Base-by-base conservation (phyloP, 73 alveolate genomes). In the Paramecium pentaurelia region DNA sequence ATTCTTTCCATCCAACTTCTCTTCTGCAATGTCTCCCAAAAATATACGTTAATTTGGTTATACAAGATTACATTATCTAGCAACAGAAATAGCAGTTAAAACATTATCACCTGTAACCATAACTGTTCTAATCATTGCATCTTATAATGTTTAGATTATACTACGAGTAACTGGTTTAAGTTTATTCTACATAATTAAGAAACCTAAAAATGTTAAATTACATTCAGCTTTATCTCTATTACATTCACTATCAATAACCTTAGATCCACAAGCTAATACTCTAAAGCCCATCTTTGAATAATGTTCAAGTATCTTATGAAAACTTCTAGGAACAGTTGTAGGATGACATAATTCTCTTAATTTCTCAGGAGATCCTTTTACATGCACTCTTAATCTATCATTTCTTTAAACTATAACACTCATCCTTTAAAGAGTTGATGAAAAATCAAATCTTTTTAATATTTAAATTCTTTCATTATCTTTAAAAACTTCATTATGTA, bases 91-190 rank as follows among this genome's bases (percentile, higher is more conserved):
- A 8, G 99, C 99, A 16, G 99, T 98, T 60, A 96, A 92, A 51
- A 96, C 94, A 92, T 98, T 98, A 95, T 98, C 99, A 71, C 99
- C 99, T 34, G 99, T 98, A 1, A 99, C 99, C 98, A 98, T 97
- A 25, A 96, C 96, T 86, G 98, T 96, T 86, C 98, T 89, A 22
- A 98, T 94, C 38, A 96, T 95, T 11, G 99, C 99, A 44, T 86
- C 71, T 64, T 92, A 93, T 36, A 98, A 93, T 20, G 95, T 92
- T 87, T 90, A 54, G 18, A 98, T 93, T 44, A 97, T 88, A 36
- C 92, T 93, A 18, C 64, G 93, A 20, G 99, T 97, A 45, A 89
- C 98, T 2, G 89, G 87, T 86, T 97, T 98, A 20, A 98, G 93
- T 93, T 94, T 98, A 93, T 98, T 98, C 91, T 96, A 96, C 92